A percentile compares a stretch with the other conserved stretches of the same genome.
Conservation (phyloP, 2,329 filamentous ascomycete species). For the Calonectria honghensis region DNA sequence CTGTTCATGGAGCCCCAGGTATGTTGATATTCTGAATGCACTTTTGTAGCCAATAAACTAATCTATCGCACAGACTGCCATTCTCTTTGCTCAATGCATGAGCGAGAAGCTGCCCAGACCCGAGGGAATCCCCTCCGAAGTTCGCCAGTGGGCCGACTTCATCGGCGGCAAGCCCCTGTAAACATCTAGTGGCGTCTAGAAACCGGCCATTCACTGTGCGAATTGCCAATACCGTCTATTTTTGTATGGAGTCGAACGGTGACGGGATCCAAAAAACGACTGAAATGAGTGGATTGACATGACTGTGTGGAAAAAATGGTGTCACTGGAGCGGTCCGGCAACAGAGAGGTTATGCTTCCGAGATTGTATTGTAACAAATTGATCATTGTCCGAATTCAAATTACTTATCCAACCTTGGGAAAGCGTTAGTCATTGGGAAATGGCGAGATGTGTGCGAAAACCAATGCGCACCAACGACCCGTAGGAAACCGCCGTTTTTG, state of each 20-base stretch:
- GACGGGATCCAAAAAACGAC: too few relatives aligned
- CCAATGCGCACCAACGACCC: too few relatives aligned
- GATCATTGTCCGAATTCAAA: background rate
- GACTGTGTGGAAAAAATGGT: too few relatives aligned
- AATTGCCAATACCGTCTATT: conserved; percentile 42
- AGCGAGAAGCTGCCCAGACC: conserved; percentile 93
- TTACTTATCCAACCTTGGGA: too few relatives aligned
- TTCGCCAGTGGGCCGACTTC: conserved; percentile 96
- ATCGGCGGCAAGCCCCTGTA: conserved; percentile 89
- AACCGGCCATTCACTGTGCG: conserved; percentile 51
- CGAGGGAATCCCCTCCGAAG: conserved; percentile 92
- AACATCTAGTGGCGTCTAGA: conserved; percentile 51
- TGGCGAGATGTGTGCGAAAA: too few relatives aligned
- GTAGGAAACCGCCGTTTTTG: too few relatives aligned
- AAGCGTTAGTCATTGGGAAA: too few relatives aligned
- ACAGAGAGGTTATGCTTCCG: too few relatives aligned
- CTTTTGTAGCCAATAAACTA: conserved; percentile 50
- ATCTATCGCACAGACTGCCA: conserved; percentile 81
- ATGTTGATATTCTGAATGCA: conserved; percentile 60
- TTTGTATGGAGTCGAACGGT: conserved; percentile 25
- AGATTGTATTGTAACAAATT: too few relatives aligned
- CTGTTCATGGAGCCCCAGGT: conserved; percentile 99
- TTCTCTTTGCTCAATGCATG: conserved; percentile 98
- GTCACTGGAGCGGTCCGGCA: too few relatives aligned
- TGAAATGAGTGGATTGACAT: too few relatives aligned